Conservation (phyloP, 305 asterid genomes). For the Fraxinus paxiana region DNA sequence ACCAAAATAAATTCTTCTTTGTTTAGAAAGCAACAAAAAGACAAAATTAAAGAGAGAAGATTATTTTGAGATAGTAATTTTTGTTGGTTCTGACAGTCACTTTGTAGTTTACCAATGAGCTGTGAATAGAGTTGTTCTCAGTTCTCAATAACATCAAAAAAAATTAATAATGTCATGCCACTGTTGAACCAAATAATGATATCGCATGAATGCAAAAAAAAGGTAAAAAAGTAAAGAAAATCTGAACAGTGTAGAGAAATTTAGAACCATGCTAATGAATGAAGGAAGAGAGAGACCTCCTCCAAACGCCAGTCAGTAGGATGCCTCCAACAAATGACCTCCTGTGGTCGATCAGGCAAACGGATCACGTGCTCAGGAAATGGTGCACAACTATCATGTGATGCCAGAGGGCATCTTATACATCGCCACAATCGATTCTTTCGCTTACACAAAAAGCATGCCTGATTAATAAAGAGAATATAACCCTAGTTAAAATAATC, state of each 20-base stretch:
- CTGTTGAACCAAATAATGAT: constrained; percentile 10
- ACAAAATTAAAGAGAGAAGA: neutral
- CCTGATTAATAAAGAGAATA: constrained; percentile 46
- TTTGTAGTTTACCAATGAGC: neutral
- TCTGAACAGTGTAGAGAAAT: constrained; percentile 1
- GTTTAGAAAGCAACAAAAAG: neutral
- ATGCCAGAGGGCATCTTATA: constrained; percentile 65
- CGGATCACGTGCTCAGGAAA: constrained; percentile 66
- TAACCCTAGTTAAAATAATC: constrained; percentile 15
- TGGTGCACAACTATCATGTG: constrained; percentile 73
- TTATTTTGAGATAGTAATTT: neutral
- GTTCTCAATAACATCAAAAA: neutral
- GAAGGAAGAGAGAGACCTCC: constrained; percentile 53
- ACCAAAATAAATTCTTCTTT: neutral
- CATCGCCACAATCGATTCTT: constrained; percentile 69
- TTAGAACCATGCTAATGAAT: constrained; percentile 21
- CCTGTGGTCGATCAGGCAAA: constrained; percentile 59
- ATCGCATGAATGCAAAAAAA: neutral
- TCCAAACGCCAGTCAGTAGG: constrained; percentile 51
- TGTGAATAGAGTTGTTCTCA: neutral
- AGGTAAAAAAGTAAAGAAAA: neutral
- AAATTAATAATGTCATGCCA: neutral
- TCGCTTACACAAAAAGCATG: constrained; percentile 73
- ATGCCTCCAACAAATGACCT: constrained; percentile 89
- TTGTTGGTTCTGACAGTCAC: constrained; percentile 5